Base-by-base conservation (phyloP, 352 stramenopile species). In the Phytophthora fragariaefolia region DNA sequence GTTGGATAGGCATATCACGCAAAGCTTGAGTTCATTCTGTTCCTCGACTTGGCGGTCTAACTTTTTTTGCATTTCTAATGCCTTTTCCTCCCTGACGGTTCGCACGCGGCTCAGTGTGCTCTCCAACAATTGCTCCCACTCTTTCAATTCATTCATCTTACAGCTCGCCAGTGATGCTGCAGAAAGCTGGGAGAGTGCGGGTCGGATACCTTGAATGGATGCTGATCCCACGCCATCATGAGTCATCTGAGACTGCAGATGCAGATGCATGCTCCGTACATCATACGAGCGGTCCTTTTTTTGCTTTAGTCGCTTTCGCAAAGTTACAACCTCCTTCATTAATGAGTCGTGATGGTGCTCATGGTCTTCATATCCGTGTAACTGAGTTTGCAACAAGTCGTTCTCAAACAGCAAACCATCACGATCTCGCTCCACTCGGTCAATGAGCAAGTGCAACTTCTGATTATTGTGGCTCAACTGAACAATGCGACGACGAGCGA, bases 1-100 rank as follows among this genome's bases (percentile, higher is more conserved):
- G 47, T 83, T 89, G 17, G 84, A 75, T 28, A 96, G 66, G 28
- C 88, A 96, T 36, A 96, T 90, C 38, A 96, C 88, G 57, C 88
- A 96, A 13, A 93, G 80, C 69, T 95, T 96, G 58, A 93, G 80
- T 62, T 96, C 88, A 26, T 93, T 80, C 46, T 92, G 82, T 30
- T 90, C 83, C 38, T 92, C 86, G 4, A 90, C 75, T 49, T 93
- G 84, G 3, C 85, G 79, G 34, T 92, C 88, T 8, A 96, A 66
- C 28, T 82, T 83, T 62, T 92, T 84, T 58, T 94, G 84, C 57
- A 91, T 71, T 58, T 92, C 86, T 0, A 90, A 20, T 3, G 87
- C 87, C 56, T 89, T 92, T 43, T 92, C 84, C 49, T 96, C 88
- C 49, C 87, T 90, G 13, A 72, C 79, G 8, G 59, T 75, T 10